Base-by-base conservation (phyloP, 106 monocot genomes). In the Dioscorea dumetorum region DNA sequence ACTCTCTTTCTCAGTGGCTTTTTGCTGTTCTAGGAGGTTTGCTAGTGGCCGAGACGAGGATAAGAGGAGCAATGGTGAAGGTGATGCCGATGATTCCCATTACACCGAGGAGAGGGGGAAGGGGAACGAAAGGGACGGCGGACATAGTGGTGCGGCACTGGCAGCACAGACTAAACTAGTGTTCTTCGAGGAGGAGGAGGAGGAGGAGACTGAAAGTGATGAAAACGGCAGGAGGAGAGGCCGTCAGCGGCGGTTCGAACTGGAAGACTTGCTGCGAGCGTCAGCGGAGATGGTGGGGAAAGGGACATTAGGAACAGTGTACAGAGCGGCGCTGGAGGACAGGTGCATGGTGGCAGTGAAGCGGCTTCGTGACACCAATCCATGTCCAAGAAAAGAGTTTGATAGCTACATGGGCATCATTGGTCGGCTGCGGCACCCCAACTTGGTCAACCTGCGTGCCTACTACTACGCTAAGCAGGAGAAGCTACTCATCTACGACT, bases 401-500 rank as follows among this genome's bases (percentile, higher is more conserved):
- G 63, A 80, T 66, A 21, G 41, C 63, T 81, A 81, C 64, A 88
- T 88, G 87, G 71, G 77, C 64, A 72, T 86, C 32, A 81, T 88
- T 34, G 87, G 84, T 33, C 50, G 78, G 3, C 73, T 88, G 31
- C 66, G 61, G 60, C 83, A 84, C 71, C 73, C 81, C 20, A 84
- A 88, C 53, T 60, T 88, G 69, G 75, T 88, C 49, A 67, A 57
- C 12, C 84, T 88, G 61, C 57, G 74, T 11, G 87, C 87, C 22
- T 88, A 82, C 78, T 88, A 84, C 78, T 88, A 74, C 75, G 87
- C 83, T 52, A 65, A 61, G 17, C 81, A 88, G 72, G 87, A 83
- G 75, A 88, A 84, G 62, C 84, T 88, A 58, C 84, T 88, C 23
- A 75, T 88, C 72, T 88, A 88, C 81, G 84, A 88, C 61, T 88